phyloP scores from a whole-genome alignment of 805 yeast genomes.

The Yamadazyma sp. region DNA sequence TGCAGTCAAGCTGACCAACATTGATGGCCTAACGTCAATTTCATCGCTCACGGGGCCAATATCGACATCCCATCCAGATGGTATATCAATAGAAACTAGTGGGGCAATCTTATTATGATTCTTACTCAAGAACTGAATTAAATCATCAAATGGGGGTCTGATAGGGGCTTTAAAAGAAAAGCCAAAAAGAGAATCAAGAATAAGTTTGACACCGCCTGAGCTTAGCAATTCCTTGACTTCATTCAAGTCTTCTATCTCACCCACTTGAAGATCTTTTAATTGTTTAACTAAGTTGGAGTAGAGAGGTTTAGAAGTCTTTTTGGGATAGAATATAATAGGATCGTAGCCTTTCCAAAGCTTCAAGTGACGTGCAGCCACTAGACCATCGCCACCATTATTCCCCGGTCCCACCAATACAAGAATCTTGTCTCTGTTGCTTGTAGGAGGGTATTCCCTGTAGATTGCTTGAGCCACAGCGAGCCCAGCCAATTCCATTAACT shows the following conservation, averaged over 20 bases:
- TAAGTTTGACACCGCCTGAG: conserved; percentile 29
- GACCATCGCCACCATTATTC: conserved; percentile 95
- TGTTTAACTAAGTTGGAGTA: conserved; percentile 66
- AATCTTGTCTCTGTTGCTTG: conserved; percentile 38
- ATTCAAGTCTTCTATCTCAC: conserved; percentile 46
- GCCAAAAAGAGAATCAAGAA: conserved; percentile 86
- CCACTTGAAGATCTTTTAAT: conserved; percentile 61
- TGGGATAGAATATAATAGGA: conserved; percentile 82
- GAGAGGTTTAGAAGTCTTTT: conserved; percentile 51
- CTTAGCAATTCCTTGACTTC: conserved; percentile 22
- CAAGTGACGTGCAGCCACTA: conserved; percentile 92
- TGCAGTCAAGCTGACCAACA: conserved; percentile 82
- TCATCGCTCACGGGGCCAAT: conserved; percentile 57
- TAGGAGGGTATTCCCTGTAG: conserved; percentile 63
- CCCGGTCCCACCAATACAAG: conserved; percentile 91
- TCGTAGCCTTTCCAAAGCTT: conserved; percentile 68
- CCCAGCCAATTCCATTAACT: conserved; percentile 95
- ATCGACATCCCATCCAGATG: conserved; percentile 98
- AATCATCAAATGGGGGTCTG: conserved; percentile 67
- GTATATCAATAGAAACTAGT: conserved; percentile 82
- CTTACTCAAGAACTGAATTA: conserved; percentile 26
- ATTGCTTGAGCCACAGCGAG: conserved; percentile 89
- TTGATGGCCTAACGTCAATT: conserved; percentile 55
- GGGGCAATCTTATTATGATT: conserved; percentile 51
- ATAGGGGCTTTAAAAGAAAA: conserved; percentile 91